These are phyloP conservation scores for Sanghuangporus sanghuang DNA, from an alignment of 1,284 basidiomycete species.

Conservation along the genomic window DNA sequence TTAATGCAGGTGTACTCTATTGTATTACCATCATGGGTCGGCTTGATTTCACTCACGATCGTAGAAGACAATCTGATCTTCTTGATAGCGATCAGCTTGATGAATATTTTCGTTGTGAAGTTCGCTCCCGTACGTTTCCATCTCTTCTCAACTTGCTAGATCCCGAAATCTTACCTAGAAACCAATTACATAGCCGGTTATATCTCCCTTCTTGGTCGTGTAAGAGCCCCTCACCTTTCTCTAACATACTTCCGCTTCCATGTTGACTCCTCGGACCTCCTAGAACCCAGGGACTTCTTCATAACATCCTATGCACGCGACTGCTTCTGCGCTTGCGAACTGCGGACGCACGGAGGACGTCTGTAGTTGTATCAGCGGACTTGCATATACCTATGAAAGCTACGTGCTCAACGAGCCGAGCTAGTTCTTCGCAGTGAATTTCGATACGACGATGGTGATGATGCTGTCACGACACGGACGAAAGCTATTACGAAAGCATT, in stretches of 20 bases:
- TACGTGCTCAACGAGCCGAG: not conserved
- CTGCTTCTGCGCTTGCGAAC: conserved; percentile 10
- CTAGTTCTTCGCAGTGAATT: too few species aligned
- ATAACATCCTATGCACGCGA: conserved; percentile 12
- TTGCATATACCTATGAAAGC: not conserved
- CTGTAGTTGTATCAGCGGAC: not conserved
- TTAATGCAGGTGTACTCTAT: conserved; percentile 2
- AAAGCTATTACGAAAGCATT: too few species aligned
- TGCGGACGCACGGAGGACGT: not conserved
- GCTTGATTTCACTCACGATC: not conserved
- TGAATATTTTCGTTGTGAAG: conserved; percentile 10
- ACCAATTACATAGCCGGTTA: not conserved
- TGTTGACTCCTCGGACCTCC: not conserved
- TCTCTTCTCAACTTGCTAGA: not conserved
- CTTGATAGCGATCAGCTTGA: conserved; percentile 2
- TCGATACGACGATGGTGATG: too few species aligned
- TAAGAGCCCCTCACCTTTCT: not conserved
- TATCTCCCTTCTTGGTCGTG: conserved; percentile 12
- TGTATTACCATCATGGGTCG: conserved; percentile 9
- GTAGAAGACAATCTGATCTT: not conserved
- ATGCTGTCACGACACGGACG: too few species aligned
- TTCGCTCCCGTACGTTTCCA: conserved; percentile 7
- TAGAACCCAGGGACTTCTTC: conserved; percentile 9
- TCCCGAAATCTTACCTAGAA: too few species aligned
- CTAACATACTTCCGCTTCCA: not conserved